Evolutionary conservation across 169 alveolate genomes (phyloP), one percentile per base, ranked within the genome.

Genomic region (Cryptosporidium muris): DNA sequence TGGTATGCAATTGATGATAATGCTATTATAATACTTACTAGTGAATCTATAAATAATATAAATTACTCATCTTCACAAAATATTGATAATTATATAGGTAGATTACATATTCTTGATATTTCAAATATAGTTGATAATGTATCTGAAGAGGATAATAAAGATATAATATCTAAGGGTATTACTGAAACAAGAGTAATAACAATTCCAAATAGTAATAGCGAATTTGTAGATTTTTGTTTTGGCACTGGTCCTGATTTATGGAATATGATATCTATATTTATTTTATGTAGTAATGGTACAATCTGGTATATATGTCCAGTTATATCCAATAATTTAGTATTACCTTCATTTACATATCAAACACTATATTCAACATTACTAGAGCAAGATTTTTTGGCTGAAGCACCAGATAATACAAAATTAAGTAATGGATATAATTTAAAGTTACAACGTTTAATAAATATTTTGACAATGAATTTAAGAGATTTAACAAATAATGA

Each of bases 201-300:
- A 3, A 43, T n/a, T 14, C 6, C 11, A 1, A 7, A 37, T n/a
- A 64, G 9, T 25, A 25, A 25, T 25, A 8, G 0, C 4, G 25
- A 37, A 51, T 16, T 52, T 36, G 63, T 74, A 2, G 85, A 74
- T 36, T 74, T 74, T 58, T 16, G 45, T 12, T 74, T 56, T 43
- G 85, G 85, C 16, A 74, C 52, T 58, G 85, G 85, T 25, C 85
- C 85, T 4, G 85, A 74, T 58, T 9, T 74, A 9, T 74, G 85
- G 85, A 74, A 74, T 58, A 74, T 74, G 52, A 38, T 74, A 1
- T 9, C 62, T 3, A 14, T 74, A 6, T 74, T 54, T 36, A 38
- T 74, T 16, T 48, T 74, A 25, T 60, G 54, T 74, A 51, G 60
- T 4, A 43, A 74, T 3, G 47, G 60, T 34, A 74, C 37, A 14